phyloP scores from a whole-genome alignment of 2,329 filamentous ascomycete species.

The Apiospora hydei region DNA sequence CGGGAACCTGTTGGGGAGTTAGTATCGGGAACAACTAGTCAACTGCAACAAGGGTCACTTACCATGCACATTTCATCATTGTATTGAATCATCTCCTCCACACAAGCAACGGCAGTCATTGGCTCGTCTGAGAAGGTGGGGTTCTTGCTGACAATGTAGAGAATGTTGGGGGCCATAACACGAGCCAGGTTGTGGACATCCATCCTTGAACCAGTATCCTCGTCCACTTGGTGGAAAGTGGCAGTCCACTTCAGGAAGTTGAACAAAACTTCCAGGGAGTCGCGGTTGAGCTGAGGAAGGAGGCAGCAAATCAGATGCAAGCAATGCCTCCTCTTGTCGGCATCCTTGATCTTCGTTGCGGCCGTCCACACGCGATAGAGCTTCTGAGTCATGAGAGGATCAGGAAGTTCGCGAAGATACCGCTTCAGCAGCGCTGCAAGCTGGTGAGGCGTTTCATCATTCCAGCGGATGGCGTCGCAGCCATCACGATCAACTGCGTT shows the following conservation, averaged over 20 bases:
- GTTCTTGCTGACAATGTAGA: slow-evolving; percentile 74
- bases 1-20: slow-evolving; percentile 74
- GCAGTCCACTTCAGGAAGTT: slow-evolving; percentile 97
- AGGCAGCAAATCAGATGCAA: slow-evolving; percentile 92
- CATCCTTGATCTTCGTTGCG: slow-evolving; percentile 85
- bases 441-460: slow-evolving; percentile 89
- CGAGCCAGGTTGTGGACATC: slow-evolving; percentile 97
- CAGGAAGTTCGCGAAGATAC: slow-evolving; percentile 91
- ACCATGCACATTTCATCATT: slow-evolving; percentile 99
- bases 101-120: slow-evolving; percentile 91
- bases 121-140: slow-evolving; percentile 82
- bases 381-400: slow-evolving; percentile 94
- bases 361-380: slow-evolving; percentile 90
- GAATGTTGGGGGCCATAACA: slow-evolving; percentile 94
- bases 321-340: slow-evolving; percentile 81
- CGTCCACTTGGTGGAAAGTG: slow-evolving; percentile 96
- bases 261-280: slow-evolving; percentile 94
- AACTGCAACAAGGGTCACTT: background rate
- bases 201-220: slow-evolving; percentile 98
- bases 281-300: slow-evolving; percentile 88
- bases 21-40: background rate
- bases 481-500: slow-evolving; percentile 87
- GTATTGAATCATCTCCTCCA: slow-evolving; percentile 87
- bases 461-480: slow-evolving; percentile 84
- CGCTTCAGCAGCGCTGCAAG: slow-evolving; percentile 94